These are phyloP conservation scores for Allomyces macrogynus DNA, from an alignment of 192 early-diverging fungal genomes.

Conservation along the genomic window DNA sequence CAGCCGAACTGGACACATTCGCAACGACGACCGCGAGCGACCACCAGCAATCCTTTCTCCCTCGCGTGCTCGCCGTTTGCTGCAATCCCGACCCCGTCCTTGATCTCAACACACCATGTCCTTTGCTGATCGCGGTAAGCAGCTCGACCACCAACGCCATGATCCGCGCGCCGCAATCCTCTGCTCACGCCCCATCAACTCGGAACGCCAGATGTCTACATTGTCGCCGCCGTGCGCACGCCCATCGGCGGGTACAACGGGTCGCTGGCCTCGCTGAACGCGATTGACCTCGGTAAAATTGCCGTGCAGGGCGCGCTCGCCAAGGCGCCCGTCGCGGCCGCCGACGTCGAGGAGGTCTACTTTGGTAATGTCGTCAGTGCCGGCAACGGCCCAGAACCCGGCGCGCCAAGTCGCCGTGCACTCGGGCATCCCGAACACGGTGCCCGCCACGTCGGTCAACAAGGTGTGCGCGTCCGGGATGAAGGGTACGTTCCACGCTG, in stretches of 20 bases:
- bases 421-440: constrained; percentile 40
- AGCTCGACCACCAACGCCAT: too few species aligned
- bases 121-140: too few species aligned
- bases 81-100: too few species aligned
- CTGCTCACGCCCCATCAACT: neutral
- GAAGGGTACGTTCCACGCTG: constrained; percentile 18
- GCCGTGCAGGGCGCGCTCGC: constrained; percentile 56
- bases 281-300: constrained; percentile 62
- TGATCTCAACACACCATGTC: too few species aligned
- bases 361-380: constrained; percentile 63
- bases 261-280: constrained; percentile 58
- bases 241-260: constrained; percentile 84
- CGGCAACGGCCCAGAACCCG: constrained; percentile 65
- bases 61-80: too few species aligned
- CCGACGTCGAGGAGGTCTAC: constrained; percentile 49
- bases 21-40: too few species aligned
- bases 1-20: too few species aligned
- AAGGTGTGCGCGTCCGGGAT: constrained; percentile 69
- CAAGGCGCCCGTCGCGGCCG: constrained; percentile 32
- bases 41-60: too few species aligned
- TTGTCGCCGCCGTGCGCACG: constrained; percentile 75
- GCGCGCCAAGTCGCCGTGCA: constrained; percentile 60
- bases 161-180: too few species aligned
- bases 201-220: constrained; percentile 46
- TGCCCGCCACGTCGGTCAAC: constrained; percentile 56